Evolutionary conservation across 306 rosid species (phyloP), one percentile per base, ranked within the genome.

Genomic region (Psophocarpus tetragonolobus): DNA sequence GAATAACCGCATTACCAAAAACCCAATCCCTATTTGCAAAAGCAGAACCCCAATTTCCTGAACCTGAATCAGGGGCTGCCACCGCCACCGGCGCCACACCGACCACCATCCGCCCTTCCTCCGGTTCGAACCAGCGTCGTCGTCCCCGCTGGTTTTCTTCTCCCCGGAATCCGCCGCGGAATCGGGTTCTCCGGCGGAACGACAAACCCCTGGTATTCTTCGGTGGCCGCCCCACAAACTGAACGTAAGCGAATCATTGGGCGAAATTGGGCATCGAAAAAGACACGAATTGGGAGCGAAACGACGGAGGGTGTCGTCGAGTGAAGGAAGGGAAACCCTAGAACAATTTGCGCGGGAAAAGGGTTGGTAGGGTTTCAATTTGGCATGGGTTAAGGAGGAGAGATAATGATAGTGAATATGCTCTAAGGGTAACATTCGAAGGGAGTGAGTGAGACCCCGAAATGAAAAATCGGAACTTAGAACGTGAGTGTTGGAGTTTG

Each of bases 51-150:
- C 95, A 65, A 90, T 85, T 73, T 92, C 97, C 78, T 89, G 97
- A 0, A 87, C 97, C 69, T 89, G 95, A 75, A 92, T 84, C 61
- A 94, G 81, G 0, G 98, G 98, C 71, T 92, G 91, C 98, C 97
- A 94, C 81, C 88, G 82, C 91, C 96, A 89, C 85, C 90, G 79
- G 85, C 87, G 81, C 96, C 94, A 87, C 84, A 85, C 76, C 89
- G 89, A 86, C 93, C 94, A 88, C 96, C 91, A 85, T 47, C 87
- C 91, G 51, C 84, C 89, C 70, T 70, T 84, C 70, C 89, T 80
- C 80, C 91, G 66, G 76, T 92, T 83, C 17, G 97, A 77, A 38
- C 87, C 87, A 51, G 94, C 56, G 41, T 61, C 20, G 4, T 71
- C 77, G 3, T 71, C 82, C 2, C 91, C 98, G 53, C 86, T 82